Base-by-base conservation (phyloP, 2,329 filamentous ascomycete species). In the Hymenoscyphus fraxineus region DNA sequence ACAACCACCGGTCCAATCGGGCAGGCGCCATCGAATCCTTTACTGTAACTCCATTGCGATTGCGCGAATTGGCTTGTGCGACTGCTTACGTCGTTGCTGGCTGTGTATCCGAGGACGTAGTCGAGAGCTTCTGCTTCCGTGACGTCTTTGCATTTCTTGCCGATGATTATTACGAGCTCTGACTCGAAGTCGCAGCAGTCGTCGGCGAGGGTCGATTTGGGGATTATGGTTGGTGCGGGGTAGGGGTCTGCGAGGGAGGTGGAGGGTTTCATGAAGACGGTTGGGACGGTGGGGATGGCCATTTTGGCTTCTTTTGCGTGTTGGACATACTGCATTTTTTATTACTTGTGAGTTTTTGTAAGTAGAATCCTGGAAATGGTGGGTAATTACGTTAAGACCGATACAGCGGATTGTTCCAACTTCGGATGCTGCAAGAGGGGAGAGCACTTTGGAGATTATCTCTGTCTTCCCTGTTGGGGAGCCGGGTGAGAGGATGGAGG, bases 81-180 rank as follows among this genome's bases (percentile, higher is more conserved):
- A 12, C 80, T 80, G 6, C 80, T 82, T 0, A 86, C 78, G 71
- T 86, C 84, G 71, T 87, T 86, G 40, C 80, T 81, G 31, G 80
- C 80, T 0, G 83, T 85, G 68, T 85, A 86, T 32, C 83, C 84
- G 2, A 85, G 78, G 2, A 86, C 77, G 65, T 84, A 82, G 59
- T 80, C 76, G 27, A 81, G 68, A 15, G 81, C 82, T 31, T 83
- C 77, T 0, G 76, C 74, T 54, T 80, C 80, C 6, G 77, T 70
- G 13, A 83, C 80, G 62, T 84, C 78, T 69, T 81, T 82, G 47
- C 78, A 78, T 40, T 79, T 76, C 38, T 77, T 76, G 10, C 79
- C 79, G 16, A 84, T 80, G 7, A 84, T 76, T 66, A 84, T 77
- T 16, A 78, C 78, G 67, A 85, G 75, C 71, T 85, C 80, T 9